Percentiles rank a stretch among this genome's conserved stretches.
Conservation (phyloP, 1,139 yeast genomes). For the Magnusiomyces tetraspermus region DNA sequence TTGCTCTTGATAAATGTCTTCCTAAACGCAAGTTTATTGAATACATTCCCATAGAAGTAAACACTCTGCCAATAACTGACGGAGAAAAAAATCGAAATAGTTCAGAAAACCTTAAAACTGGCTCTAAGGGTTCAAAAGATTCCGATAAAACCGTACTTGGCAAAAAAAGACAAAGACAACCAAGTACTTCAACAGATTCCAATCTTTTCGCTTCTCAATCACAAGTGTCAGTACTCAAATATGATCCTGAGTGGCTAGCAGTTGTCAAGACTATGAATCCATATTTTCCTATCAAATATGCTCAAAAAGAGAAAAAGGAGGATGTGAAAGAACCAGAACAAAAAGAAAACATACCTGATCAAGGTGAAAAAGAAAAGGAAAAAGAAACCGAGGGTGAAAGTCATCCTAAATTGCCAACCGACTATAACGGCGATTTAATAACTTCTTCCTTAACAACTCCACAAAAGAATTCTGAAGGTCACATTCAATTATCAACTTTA, state of each 20-base stretch:
- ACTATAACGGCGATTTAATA: constrained; percentile 17
- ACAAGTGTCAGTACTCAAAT: constrained; percentile 17
- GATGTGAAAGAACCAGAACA: not conserved
- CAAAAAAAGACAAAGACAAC: not conserved
- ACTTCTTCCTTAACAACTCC: constrained; percentile 17
- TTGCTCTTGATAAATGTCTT: constrained; percentile 80
- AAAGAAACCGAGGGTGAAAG: constrained; percentile 16
- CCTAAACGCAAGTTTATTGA: constrained; percentile 51
- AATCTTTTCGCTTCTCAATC: not conserved
- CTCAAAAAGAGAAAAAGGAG: not conserved
- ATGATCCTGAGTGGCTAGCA: constrained; percentile 36
- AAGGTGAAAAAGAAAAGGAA: constrained; percentile 6
- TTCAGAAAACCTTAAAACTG: not conserved
- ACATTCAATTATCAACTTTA: constrained; percentile 1
- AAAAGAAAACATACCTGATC: not conserved
- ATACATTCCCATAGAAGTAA: constrained; percentile 14
- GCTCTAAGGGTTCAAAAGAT: not conserved
- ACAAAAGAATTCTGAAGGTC: constrained; percentile 8
- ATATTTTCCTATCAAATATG: constrained; percentile 16
- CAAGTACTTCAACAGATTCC: not conserved
- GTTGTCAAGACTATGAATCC: constrained; percentile 26
- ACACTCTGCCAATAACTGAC: not conserved
- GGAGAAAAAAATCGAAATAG: not conserved
- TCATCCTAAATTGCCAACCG: constrained; percentile 15
- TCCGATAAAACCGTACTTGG: too few relatives aligned